Evolutionary conservation across 2,329 filamentous ascomycete genomes (phyloP), one percentile per base, ranked within the genome.

Genomic region (Botrytis aclada): DNA sequence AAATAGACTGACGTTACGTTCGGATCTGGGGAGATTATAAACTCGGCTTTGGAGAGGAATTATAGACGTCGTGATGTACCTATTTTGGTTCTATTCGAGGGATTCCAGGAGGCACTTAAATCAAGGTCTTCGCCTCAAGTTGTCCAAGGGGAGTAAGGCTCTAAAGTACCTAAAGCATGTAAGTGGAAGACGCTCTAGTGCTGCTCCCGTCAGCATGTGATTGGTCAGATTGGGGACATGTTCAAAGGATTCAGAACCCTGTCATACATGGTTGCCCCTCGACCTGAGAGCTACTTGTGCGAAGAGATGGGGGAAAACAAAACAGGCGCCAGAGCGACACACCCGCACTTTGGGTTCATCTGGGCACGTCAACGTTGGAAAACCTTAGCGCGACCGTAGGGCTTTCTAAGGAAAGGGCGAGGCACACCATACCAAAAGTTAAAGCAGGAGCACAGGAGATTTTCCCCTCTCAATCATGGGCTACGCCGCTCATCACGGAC

Each of bases 331-430:
- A 72, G 58, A 72, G 58, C 43, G 58, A 70, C 58, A 63, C 45
- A 69, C 65, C 71, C 65, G 82, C 82, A 18, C 82, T 9, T 77
- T 84, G 1, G 82, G 82, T 34, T 69, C 47, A 82, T 82, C 8
- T 76, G 84, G 64, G 34, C 77, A 83, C 5, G 70, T 72, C 70
- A 69, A 72, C 70, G 70, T 61, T 69, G 45, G 47, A 34, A 56
- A 69, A 69, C 25, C 45, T 69, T 72, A 72, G 70, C 70, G 70
- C 70, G 70, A 69, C 54, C 63, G 63, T 69, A 69, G 63, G 70
- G 70, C 70, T 69, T 61, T 69, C 63, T 72, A 64, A 61, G 41
- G 51, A 66, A 51, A 66, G 22, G 70, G 47, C 51, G 62, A 72
- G 70, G 70, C 70, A 72, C 43, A 72, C 70, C 70, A 65, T 32